Base-by-base conservation (phyloP, 768 basidiomycete species). In the Thelephora ganbajun region DNA sequence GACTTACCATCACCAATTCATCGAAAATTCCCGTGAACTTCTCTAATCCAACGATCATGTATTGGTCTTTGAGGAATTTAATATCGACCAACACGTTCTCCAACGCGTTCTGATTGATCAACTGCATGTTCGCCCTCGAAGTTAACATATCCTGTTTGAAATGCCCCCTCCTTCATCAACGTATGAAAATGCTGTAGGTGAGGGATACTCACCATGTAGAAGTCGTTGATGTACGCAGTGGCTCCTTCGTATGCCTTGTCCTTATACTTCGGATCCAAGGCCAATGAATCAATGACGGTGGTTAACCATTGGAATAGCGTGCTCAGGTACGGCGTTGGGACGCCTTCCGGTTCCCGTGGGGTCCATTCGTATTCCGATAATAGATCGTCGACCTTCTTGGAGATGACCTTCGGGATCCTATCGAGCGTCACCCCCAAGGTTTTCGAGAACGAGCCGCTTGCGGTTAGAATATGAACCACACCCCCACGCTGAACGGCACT, bases 301-400 rank as follows among this genome's bases (percentile, higher is more conserved):
- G 84, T 93, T 46, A 98, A 72, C 86, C 93, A 99, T 61, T 91
- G 92, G 61, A 94, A 77, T 57, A 98, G 76, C 62, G 97, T 94
- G 60, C 90, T 84, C 2, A 98, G 72, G 63, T 97, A 97, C 75
- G 84, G 83, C 74, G 89, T 93, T 39, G 93, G 90, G 33, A 78
- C 78, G 49, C 74, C 71, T 59, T 87, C 83, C 33, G 77, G 76
- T 11, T 68, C 61, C 33, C 70, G 67, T 7, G 90, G 85, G 33
- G 82, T 84, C 92, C 92, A 98, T 56, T 93, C 81, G 61, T 97
- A 97, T 64, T 94, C 89, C 3, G 93, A 84, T 37, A 94, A 71
- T 68, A 94, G 94, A 55, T 91, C 87, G 57, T 94, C 88, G 6
- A 98, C 79, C 60, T 99, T 98, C 18, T 85, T 84, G 6, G 79